A percentile compares a stretch with the other conserved stretches of the same genome.
These are phyloP conservation scores for Pyrus communis DNA, from an alignment of 306 rosid species.

Conservation along the genomic window DNA sequence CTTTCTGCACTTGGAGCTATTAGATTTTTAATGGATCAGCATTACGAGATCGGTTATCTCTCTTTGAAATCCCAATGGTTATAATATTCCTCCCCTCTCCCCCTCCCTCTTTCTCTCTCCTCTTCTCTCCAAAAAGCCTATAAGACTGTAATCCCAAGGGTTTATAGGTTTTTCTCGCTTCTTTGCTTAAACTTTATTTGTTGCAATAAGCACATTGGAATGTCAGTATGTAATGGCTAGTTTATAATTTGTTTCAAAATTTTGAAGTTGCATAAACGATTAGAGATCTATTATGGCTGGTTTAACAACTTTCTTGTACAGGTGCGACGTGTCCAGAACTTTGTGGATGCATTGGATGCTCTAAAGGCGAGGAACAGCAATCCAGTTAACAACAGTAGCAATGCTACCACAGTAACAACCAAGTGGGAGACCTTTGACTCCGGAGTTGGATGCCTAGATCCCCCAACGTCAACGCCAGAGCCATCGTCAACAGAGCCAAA, in stretches of 20 bases:
- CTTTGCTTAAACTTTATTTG: background rate
- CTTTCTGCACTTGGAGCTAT: background rate
- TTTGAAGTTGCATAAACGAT: background rate
- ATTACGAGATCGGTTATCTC: background rate
- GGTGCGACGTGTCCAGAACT: slow-evolving; percentile 75
- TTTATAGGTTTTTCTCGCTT: too few relatives aligned
- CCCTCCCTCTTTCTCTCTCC: too few relatives aligned
- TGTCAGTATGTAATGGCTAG: background rate
- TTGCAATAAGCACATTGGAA: background rate
- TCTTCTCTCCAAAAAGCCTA: too few relatives aligned
- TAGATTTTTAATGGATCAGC: background rate
- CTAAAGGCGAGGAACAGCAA: slow-evolving; percentile 55
- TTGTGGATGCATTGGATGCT: slow-evolving; percentile 55
- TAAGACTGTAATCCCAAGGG: too few relatives aligned
- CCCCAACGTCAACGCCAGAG: slow-evolving; percentile 42
- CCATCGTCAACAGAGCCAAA: slow-evolving; percentile 41
- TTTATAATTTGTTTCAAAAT: background rate
- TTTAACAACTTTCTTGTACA: slow-evolving; percentile 15
- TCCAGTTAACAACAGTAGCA: slow-evolving; percentile 33
- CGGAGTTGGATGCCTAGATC: slow-evolving; percentile 57
- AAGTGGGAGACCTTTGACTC: slow-evolving; percentile 61
- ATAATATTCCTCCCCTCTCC: background rate
- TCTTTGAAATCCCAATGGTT: background rate
- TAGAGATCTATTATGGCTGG: slow-evolving; percentile 11
- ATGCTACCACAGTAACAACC: slow-evolving; percentile 50